Percentiles rank a stretch among this genome's conserved stretches.
Conservation (phyloP, 345 rosid species). For the Murraya koenigii region DNA sequence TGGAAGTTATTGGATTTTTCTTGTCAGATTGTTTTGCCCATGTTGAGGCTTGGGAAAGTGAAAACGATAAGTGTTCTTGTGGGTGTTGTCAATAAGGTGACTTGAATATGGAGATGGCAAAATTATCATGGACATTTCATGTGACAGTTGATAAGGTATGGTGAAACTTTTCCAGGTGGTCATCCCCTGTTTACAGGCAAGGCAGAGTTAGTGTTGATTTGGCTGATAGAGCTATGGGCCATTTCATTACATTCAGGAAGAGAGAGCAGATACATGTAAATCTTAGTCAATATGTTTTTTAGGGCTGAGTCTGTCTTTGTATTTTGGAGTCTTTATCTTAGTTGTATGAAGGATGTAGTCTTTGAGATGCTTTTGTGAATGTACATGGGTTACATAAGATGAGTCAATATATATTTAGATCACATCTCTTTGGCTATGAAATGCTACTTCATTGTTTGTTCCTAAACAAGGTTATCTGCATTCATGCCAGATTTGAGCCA, state of each 20-base stretch:
- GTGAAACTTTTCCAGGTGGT: background rate
- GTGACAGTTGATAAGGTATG: background rate
- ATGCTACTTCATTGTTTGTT: background rate
- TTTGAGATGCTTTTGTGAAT: conserved; percentile 25
- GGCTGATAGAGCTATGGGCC: conserved; percentile 16
- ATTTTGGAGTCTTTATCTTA: conserved; percentile 12
- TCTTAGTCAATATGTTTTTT: conserved; percentile 23
- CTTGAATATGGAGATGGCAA: background rate
- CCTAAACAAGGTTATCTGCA: background rate
- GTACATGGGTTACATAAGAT: conserved; percentile 35
- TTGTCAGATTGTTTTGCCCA: conserved; percentile 2
- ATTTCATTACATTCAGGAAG: conserved; percentile 28
- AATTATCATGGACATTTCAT: background rate
- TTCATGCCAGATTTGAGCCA: background rate
- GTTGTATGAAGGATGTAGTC: conserved; percentile 25
- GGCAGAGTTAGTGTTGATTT: conserved; percentile 19
- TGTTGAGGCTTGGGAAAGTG: conserved; percentile 5
- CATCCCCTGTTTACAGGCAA: background rate
- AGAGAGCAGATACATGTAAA: conserved; percentile 37
- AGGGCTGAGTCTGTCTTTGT: conserved; percentile 18
- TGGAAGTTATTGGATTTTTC: background rate
- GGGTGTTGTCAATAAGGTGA: background rate
- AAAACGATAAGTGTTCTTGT: background rate
- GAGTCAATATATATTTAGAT: conserved; percentile 28
- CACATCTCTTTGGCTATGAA: conserved; percentile 15